phyloP scores from a whole-genome alignment of 257 asterid genomes.

The Solanum sitiens region DNA sequence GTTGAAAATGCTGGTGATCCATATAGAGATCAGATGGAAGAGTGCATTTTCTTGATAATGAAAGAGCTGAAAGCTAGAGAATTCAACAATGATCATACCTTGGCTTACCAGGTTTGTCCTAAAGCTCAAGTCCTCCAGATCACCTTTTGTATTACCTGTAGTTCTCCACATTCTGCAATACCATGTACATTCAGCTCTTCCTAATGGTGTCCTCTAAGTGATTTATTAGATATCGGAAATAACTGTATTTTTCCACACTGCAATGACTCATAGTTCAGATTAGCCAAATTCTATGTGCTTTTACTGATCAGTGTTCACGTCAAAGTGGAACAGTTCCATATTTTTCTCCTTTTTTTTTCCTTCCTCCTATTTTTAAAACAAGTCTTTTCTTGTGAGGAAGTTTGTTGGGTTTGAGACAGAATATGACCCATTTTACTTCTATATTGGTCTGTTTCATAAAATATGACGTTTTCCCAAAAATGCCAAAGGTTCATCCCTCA shows the following conservation, averaged over 20 bases:
- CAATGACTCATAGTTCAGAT: neutral
- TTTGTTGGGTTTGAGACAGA: neutral
- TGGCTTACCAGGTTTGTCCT: conserved; percentile 79
- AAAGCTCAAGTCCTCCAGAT: neutral
- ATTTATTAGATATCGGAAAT: neutral
- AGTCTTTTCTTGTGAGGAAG: neutral
- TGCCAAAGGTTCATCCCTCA: neutral
- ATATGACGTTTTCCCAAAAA: neutral
- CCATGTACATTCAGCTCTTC: neutral
- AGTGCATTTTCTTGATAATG: conserved; percentile 83
- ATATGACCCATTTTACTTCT: neutral
- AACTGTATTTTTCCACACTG: neutral
- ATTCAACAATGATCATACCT: conserved; percentile 53
- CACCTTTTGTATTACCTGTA: neutral
- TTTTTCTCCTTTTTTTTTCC: neutral
- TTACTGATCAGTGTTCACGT: neutral
- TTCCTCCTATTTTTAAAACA: neutral
- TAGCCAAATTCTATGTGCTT: neutral
- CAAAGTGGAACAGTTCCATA: neutral
- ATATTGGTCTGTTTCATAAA: neutral
- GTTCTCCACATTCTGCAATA: neutral
- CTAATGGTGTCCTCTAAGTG: neutral
- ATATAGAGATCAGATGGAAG: conserved; percentile 90
- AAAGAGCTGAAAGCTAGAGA: conserved; percentile 82
- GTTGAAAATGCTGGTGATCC: conserved; percentile 96